Percentiles rank a stretch among this genome's conserved stretches.
Conservation (phyloP, 2,329 filamentous ascomycete genomes). For the Xylariales sp. region DNA sequence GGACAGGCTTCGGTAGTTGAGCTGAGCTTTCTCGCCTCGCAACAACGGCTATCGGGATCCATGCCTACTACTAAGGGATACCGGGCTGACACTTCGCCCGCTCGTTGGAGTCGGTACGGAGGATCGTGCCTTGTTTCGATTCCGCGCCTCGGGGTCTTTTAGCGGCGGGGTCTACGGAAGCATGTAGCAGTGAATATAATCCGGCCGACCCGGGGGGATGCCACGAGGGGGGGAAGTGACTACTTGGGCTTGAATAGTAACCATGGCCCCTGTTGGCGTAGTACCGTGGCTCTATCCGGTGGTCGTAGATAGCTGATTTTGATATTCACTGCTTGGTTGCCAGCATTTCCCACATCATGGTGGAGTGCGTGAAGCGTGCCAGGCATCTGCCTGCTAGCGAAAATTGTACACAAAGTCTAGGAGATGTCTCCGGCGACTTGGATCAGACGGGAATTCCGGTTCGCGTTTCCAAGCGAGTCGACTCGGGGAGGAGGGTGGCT, state of each 20-base stretch:
- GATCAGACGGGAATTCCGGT: neutral
- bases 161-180: neutral
- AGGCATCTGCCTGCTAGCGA: neutral
- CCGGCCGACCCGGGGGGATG: neutral
- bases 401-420: neutral
- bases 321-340: neutral
- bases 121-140: neutral
- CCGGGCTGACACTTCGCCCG: neutral
- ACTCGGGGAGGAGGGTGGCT: neutral
- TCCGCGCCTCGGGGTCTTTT: neutral
- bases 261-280: neutral
- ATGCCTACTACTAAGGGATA: neutral
- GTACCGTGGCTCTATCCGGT: neutral
- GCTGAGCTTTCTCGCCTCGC: neutral
- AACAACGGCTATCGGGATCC: neutral
- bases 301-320: neutral
- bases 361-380: neutral
- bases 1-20: too few relatives aligned
- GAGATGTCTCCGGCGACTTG: neutral
- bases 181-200: neutral
- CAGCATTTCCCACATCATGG: neutral
- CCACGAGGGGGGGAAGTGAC: neutral
- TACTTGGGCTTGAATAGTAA: neutral
- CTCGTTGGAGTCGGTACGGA: too few relatives aligned
- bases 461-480: neutral